Evolutionary conservation across 108 stramenopile genomes (phyloP), one percentile per base, ranked within the genome.

Genomic region (Ochromonas danica): DNA sequence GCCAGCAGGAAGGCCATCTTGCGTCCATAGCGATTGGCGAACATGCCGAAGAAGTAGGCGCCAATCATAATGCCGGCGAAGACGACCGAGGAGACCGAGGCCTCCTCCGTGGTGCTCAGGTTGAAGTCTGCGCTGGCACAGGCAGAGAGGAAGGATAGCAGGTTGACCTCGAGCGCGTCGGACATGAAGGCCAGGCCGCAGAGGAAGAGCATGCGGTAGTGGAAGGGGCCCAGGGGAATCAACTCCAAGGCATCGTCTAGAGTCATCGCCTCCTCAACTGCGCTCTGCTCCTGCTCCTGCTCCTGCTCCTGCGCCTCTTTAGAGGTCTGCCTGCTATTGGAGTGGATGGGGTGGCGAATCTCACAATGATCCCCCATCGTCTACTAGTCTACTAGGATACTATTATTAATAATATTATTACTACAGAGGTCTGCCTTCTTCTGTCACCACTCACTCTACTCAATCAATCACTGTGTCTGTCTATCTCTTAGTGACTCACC

Each of bases 141-240:
- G 43, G 87, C 43, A 22, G 92, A 80, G 0, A 94, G 61, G 62
- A 94, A 92, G 0, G 87, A 86, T 25, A 94, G 82, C 6, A 92
- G 42, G 70, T 92, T 80, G 6, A 93, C 84, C 84, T 94, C 91
- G 77, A 92, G 89, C 41, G 90, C 90, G 79, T 94, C 94, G 6
- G 91, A 85, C 1, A 89, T 89, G 89, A 94, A 94, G 63, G 91
- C 91, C 0, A 93, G 61, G 10, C 94, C 94, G 6, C 91, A 88
- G 0, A 92, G 90, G 39, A 85, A 81, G 60, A 91, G 72, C 38
- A 94, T 83, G 0, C 65, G 30, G 1, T 81, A 27, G 60, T 93
- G 94, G 72, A 93, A 94, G 10, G 28, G 36, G 6, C 72, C 72
- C 3, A 75, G 10, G 3, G 36, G 6, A 75, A 33, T 42, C 14